These are phyloP conservation scores for Pythium diclinum DNA, from an alignment of 352 stramenopile genomes.

Conservation along the genomic window DNA sequence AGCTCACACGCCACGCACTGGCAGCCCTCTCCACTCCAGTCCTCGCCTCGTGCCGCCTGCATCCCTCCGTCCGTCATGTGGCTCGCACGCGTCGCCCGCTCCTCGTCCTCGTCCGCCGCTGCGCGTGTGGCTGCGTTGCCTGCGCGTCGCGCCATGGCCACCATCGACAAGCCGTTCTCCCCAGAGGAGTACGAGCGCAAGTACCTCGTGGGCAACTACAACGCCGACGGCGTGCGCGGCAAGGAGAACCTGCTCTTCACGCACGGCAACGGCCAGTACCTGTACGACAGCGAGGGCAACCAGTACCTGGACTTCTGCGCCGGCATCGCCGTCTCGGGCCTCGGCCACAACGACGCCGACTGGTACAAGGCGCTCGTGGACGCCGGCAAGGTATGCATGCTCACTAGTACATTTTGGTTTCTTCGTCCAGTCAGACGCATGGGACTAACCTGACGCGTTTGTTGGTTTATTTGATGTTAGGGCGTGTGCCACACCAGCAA, in stretches of 20 bases:
- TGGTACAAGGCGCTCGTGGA: constrained; percentile 75
- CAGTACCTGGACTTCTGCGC: constrained; percentile 93
- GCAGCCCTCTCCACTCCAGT: no score
- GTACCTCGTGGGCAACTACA: constrained; percentile 86
- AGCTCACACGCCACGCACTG: background rate
- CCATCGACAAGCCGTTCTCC: constrained; percentile 37
- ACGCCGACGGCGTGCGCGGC: constrained; percentile 64
- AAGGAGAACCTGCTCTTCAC: constrained; percentile 70
- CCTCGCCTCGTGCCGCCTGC: no score
- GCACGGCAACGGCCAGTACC: constrained; percentile 88
- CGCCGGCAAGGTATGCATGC: no score
- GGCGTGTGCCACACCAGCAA: constrained; percentile 95
- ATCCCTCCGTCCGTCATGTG: background rate
- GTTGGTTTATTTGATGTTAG: no score
- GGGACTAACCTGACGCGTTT: no score
- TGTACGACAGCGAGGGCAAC: constrained; percentile 88
- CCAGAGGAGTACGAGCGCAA: constrained; percentile 70
- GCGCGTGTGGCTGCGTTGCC: background rate
- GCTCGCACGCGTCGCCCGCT: constrained; percentile 15
- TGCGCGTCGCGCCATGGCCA: constrained; percentile 28
- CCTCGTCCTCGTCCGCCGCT: background rate
- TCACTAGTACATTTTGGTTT: no score
- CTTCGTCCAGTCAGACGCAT: no score
- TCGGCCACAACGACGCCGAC: constrained; percentile 90
- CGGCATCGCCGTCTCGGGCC: constrained; percentile 87